Conservation (phyloP, 2,329 filamentous ascomycete genomes). For the Diaporthe vaccinii region DNA sequence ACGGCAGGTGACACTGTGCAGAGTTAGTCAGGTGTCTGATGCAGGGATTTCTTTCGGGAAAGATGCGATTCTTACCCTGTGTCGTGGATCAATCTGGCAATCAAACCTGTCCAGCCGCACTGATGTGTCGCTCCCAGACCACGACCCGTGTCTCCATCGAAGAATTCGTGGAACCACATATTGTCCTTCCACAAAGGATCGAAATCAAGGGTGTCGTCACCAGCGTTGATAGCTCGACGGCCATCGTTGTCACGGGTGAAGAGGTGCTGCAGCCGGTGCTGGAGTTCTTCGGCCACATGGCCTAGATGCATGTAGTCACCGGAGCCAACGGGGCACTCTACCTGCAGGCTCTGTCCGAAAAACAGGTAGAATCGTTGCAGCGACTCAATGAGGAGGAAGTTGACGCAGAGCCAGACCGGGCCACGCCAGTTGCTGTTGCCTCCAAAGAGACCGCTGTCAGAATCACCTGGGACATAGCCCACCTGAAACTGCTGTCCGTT, state of each 20-base stretch:
- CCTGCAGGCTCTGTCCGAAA: conserved; percentile 88
- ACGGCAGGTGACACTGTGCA: conserved; percentile 82
- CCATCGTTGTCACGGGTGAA: conserved; percentile 89
- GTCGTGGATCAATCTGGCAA: conserved; percentile 97
- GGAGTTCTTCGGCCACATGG: conserved; percentile 93
- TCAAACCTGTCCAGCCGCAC: conserved; percentile 95
- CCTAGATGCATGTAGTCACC: conserved; percentile 96
- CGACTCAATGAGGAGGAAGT: conserved; percentile 93
- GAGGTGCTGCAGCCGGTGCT: conserved; percentile 93
- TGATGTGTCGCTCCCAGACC: conserved; percentile 94
- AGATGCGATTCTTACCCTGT: conserved; percentile 78
- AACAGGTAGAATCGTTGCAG: conserved; percentile 97
- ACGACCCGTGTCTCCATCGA: conserved; percentile 91
- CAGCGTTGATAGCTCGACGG: conserved; percentile 87
- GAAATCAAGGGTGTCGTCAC: conserved; percentile 88
- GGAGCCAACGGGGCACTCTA: conserved; percentile 94
- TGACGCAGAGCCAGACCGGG: conserved; percentile 96
- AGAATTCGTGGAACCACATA: conserved; percentile 98
- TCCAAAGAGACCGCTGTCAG: conserved; percentile 93
- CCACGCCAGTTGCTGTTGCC: conserved; percentile 99
- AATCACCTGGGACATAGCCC: conserved; percentile 93
- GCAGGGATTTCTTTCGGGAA: not conserved
- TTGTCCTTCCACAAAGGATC: conserved; percentile 94
- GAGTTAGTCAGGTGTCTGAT: conserved; percentile 55
- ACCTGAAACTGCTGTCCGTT: conserved; percentile 92